phyloP scores from a whole-genome alignment of 164 flowering plant genomes.

The Magnolia changhungtana region DNA sequence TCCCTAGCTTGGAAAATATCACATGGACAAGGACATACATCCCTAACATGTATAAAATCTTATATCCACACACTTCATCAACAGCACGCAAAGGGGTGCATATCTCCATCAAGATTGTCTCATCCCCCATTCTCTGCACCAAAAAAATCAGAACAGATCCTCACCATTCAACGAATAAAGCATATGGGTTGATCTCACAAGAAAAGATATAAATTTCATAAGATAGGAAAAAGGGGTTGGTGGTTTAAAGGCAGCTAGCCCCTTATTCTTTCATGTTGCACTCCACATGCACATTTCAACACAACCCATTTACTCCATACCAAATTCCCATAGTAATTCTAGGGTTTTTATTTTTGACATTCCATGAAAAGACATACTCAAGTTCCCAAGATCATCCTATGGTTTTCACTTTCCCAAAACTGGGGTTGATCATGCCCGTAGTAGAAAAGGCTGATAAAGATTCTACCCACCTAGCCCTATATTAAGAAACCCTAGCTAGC shows the following conservation, averaged over 20 bases:
- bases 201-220: constrained; percentile 3
- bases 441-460: constrained; percentile 7
- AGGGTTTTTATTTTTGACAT: not conserved
- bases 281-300: constrained; percentile 10
- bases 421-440: constrained; percentile 17
- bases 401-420: constrained; percentile 18
- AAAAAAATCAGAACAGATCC: not conserved
- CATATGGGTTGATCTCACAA: not conserved
- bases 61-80: not conserved
- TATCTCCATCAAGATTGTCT: constrained; percentile 4
- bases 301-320: constrained; percentile 16
- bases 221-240: not conserved
- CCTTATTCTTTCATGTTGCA: constrained; percentile 6
- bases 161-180: constrained; percentile 1
- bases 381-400: constrained; percentile 32
- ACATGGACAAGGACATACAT: not conserved
- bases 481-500: constrained; percentile 18
- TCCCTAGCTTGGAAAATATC: not conserved
- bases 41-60: constrained; percentile 1
- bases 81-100: not conserved
- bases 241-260: not conserved
- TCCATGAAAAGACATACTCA: constrained; percentile 21
- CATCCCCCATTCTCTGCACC: not conserved
- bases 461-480: constrained; percentile 10
- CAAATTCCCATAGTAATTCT: constrained; percentile 18